Conservation (phyloP, 2,329 filamentous ascomycete species). For the Cyphellophora europaea region DNA sequence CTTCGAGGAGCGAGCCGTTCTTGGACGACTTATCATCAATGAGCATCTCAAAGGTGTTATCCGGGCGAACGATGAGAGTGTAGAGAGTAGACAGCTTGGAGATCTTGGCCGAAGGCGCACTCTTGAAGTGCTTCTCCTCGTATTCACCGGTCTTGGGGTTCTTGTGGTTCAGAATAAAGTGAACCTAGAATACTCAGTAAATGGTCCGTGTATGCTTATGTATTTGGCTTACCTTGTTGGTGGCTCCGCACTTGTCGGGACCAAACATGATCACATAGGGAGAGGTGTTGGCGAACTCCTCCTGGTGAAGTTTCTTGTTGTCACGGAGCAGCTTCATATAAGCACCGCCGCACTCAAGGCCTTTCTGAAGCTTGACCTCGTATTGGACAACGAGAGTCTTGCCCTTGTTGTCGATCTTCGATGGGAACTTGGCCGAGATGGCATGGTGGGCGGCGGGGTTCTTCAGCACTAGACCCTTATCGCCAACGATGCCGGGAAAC, state of each 20-base stretch:
- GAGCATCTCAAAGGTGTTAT: slow-evolving; percentile 90
- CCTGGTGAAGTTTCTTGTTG: slow-evolving; percentile 90
- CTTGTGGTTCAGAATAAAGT: slow-evolving; percentile 99
- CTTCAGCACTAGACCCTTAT: slow-evolving; percentile 97
- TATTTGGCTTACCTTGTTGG: slow-evolving; percentile 69
- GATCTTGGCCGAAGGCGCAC: slow-evolving; percentile 75
- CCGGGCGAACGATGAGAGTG: slow-evolving; percentile 90
- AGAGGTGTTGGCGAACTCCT: slow-evolving; percentile 95
- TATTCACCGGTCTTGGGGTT: slow-evolving; percentile 99
- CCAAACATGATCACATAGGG: slow-evolving; percentile 99
- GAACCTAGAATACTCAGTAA: slow-evolving; percentile 38
- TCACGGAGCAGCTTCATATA: slow-evolving; percentile 99
- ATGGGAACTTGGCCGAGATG: slow-evolving; percentile 97
- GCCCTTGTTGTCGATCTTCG: slow-evolving; percentile 93
- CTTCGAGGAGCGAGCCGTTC: slow-evolving; percentile 83
- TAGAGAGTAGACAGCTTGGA: slow-evolving; percentile 90
- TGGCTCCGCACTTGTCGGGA: slow-evolving; percentile 97
- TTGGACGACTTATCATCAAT: slow-evolving; percentile 84
- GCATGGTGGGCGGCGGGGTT: slow-evolving; percentile 96
- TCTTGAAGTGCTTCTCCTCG: slow-evolving; percentile 96
- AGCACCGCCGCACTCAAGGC: slow-evolving; percentile 93
- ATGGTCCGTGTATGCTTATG: slow-evolving; percentile 4
- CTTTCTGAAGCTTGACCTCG: slow-evolving; percentile 97
- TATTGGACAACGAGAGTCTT: slow-evolving; percentile 98
- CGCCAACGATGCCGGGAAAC: slow-evolving; percentile 85